Evolutionary conservation across 2,329 filamentous ascomycete genomes (phyloP).

Genomic region (Blumeria graminis): DNA sequence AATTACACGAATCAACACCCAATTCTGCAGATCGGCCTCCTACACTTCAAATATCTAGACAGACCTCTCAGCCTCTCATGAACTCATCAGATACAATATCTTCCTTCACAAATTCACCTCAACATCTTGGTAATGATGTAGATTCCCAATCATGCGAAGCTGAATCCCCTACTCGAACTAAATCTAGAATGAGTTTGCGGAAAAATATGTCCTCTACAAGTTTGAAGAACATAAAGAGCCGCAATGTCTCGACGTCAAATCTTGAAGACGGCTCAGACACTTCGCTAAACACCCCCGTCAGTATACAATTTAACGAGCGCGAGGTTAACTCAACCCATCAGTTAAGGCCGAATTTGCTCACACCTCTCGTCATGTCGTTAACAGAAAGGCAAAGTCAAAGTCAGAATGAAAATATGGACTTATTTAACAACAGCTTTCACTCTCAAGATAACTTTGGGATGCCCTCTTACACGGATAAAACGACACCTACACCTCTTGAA

Average conservation of each 20-base stretch:
- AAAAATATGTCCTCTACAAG: constrained; percentile 52
- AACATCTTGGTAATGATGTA: constrained; percentile 10
- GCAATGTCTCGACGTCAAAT: constrained; percentile 45
- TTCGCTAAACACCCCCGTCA: constrained; percentile 53
- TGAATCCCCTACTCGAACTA: constrained; percentile 26
- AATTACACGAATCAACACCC: no score
- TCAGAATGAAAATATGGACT: constrained; percentile 42
- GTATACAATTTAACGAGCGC: constrained; percentile 19
- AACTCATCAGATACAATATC: constrained; percentile 9
- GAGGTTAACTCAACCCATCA: constrained; percentile 24
- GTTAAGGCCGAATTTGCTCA: constrained; percentile 39
- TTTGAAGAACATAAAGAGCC: constrained; percentile 44
- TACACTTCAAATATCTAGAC: constrained; percentile 10
- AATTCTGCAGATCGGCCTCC: constrained; percentile 5
- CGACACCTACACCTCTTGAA: constrained; percentile 58
- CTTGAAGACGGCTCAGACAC: constrained; percentile 35
- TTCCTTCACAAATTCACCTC: constrained; percentile 11
- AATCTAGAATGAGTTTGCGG: constrained; percentile 22
- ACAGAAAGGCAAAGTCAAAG: constrained; percentile 30
- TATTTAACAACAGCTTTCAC: constrained; percentile 70
- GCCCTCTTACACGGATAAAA: constrained; percentile 27
- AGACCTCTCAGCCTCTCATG: constrained; percentile 9
- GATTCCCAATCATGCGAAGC: constrained; percentile 21
- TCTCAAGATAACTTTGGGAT: constrained; percentile 37
- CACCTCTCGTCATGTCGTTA: constrained; percentile 39